Percentiles rank a stretch among this genome's conserved stretches.
Conservation (phyloP, 257 asterid genomes). For the Henckelia pumila region DNA sequence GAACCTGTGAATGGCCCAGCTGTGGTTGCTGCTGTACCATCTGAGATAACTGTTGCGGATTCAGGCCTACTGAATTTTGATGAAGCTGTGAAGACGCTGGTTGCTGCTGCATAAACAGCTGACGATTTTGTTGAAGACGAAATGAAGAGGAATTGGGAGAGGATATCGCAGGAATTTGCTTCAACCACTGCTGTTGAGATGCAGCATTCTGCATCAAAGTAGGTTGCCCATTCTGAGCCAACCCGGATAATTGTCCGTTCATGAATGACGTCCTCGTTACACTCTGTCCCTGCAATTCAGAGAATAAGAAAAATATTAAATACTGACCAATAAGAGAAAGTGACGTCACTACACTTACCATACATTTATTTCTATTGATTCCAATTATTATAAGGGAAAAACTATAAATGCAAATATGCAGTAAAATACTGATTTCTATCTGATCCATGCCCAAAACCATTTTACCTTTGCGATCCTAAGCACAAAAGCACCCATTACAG, state of each 20-base stretch:
- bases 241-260: slow-evolving; percentile 62
- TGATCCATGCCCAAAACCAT: slow-evolving; percentile 6
- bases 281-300: slow-evolving; percentile 66
- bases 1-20: slow-evolving; percentile 51
- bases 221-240: slow-evolving; percentile 80
- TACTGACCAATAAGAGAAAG: slow-evolving; percentile 23
- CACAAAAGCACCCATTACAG: background rate
- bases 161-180: slow-evolving; percentile 67
- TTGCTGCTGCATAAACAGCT: slow-evolving; percentile 59
- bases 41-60: slow-evolving; percentile 72
- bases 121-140: slow-evolving; percentile 63
- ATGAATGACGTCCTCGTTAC: slow-evolving; percentile 66
- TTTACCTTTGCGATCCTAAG: background rate
- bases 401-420: slow-evolving; percentile 22
- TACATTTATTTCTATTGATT: slow-evolving; percentile 18
- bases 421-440: background rate
- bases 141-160: slow-evolving; percentile 66
- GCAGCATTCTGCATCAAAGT: slow-evolving; percentile 63
- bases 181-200: slow-evolving; percentile 84
- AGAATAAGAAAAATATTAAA: slow-evolving; percentile 23
- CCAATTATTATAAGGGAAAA: slow-evolving; percentile 25
- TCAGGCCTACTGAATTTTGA: slow-evolving; percentile 59
- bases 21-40: slow-evolving; percentile 74
- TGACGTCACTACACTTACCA: slow-evolving; percentile 15
- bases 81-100: too few species aligned